phyloP scores from a whole-genome alignment of 495 filamentous ascomycete species.

The Sporormia fimetaria region DNA sequence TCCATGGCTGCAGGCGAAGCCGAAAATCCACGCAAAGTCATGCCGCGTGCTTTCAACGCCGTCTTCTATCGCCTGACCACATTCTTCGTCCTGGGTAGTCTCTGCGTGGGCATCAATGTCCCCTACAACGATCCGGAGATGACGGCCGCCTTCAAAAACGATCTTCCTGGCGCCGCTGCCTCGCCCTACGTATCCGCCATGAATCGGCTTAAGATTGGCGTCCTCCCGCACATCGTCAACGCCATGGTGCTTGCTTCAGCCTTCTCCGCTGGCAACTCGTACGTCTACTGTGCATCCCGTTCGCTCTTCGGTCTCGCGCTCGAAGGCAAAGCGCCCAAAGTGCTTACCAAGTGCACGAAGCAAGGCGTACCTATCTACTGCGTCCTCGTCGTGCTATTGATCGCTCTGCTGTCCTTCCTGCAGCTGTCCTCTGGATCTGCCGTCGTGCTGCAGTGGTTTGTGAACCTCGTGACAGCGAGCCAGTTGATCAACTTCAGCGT shows the following conservation, averaged over 20 bases:
- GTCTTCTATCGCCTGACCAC: conserved; percentile 63
- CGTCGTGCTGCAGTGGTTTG: conserved; percentile 65
- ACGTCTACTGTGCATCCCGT: conserved; percentile 31
- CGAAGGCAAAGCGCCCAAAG: conserved; percentile 29
- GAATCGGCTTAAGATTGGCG: conserved; percentile 24
- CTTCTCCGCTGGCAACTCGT: conserved; percentile 31
- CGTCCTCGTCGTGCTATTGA: conserved; percentile 48
- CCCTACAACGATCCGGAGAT: conserved; percentile 29
- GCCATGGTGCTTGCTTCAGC: conserved; percentile 29
- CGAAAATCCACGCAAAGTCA: conserved; percentile 52
- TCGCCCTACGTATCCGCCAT: conserved; percentile 31
- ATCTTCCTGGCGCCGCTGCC: conserved; percentile 26
- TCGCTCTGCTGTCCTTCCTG: conserved; percentile 59
- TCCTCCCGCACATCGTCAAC: conserved; percentile 31
- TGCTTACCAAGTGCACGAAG: conserved; percentile 40
- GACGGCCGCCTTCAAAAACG: conserved; percentile 19
- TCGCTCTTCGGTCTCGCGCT: conserved; percentile 30
- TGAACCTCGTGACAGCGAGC: conserved; percentile 54
- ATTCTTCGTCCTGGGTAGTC: conserved; percentile 59
- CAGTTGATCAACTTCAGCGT: conserved; percentile 70
- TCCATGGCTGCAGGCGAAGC: conserved; percentile 69
- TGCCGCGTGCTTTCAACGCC: conserved; percentile 63
- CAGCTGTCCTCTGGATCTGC: conserved; percentile 58
- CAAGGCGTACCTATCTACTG: conserved; percentile 46
- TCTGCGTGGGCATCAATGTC: conserved; percentile 30